Evolutionary conservation across 2,329 filamentous ascomycete genomes (phyloP).

Genomic region (Dryadomyces quercus-mongolicae): DNA sequence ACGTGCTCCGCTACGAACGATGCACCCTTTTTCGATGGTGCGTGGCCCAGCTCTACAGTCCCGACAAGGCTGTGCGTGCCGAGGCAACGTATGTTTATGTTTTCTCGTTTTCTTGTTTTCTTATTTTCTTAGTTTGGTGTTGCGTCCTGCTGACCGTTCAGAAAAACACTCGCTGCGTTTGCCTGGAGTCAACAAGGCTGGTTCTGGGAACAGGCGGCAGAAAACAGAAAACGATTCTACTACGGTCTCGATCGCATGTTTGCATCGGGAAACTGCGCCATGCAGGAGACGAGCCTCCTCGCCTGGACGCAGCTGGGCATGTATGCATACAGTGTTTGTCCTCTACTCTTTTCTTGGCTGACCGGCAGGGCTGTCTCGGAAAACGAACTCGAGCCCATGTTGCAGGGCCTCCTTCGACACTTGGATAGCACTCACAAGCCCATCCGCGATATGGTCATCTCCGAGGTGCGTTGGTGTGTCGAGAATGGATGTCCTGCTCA

Average conservation of each 20-base stretch:
- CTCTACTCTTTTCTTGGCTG: neutral
- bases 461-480: constrained; percentile 3
- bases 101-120: no score
- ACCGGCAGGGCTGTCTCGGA: constrained; percentile 7
- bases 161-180: constrained; percentile 8
- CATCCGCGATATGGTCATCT: constrained; percentile 7
- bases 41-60: constrained; percentile 5
- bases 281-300: constrained; percentile 9
- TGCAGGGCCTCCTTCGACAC: constrained; percentile 8
- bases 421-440: constrained; percentile 7
- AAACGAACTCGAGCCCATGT: constrained; percentile 9
- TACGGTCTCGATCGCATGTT: constrained; percentile 6
- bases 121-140: no score
- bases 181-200: constrained; percentile 1
- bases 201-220: neutral
- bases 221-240: constrained; percentile 9
- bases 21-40: constrained; percentile 9
- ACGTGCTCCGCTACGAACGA: constrained; percentile 9
- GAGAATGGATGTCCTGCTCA: neutral
- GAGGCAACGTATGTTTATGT: constrained; percentile 9
- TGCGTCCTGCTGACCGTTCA: neutral
- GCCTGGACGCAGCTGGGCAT: constrained; percentile 11
- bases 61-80: constrained; percentile 9
- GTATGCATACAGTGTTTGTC: constrained; percentile 1
- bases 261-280: constrained; percentile 2